Evolutionary conservation across 495 filamentous ascomycete species (phyloP).

Genomic region (Xylaria curta): DNA sequence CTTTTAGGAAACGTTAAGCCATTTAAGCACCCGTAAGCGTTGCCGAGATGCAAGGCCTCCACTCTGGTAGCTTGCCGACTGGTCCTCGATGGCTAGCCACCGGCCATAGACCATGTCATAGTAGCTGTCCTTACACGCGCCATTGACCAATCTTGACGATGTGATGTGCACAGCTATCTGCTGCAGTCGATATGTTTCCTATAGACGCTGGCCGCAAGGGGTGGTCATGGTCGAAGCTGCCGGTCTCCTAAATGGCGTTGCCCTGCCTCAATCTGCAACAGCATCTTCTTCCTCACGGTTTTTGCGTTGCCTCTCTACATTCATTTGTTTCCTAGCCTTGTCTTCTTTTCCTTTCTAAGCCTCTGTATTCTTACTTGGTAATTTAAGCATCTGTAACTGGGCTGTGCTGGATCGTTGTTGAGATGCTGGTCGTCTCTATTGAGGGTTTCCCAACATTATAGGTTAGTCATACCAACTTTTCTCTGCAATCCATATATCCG

Average conservation of each 20-base stretch:
- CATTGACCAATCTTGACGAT: conserved; percentile 21
- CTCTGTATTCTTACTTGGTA: conserved; percentile 34
- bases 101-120: background rate
- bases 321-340: conserved; percentile 29
- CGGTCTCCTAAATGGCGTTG: conserved; percentile 26
- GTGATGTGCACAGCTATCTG: conserved; percentile 13
- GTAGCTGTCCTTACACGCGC: conserved; percentile 12
- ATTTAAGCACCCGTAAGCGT: background rate
- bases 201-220: conserved; percentile 12
- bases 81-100: conserved; percentile 25
- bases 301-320: conserved; percentile 22
- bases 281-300: conserved; percentile 19
- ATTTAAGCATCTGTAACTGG: conserved; percentile 25
- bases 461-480: conserved; percentile 36
- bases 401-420: conserved; percentile 41
- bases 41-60: conserved; percentile 18
- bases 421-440: conserved; percentile 50
- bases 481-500: conserved; percentile 33
- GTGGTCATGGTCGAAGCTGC: conserved; percentile 7
- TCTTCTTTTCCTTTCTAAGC: conserved; percentile 33
- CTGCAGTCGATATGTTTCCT: conserved; percentile 19
- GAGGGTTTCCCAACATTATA: conserved; percentile 44
- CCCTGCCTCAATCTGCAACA: conserved; percentile 23
- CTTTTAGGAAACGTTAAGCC: conserved; percentile 16
- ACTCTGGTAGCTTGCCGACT: conserved; percentile 29